A percentile compares a stretch with the other conserved stretches of the same genome.
Conservation (phyloP, 192 early-diverging fungal genomes). For the Geranomyces variabilis region DNA sequence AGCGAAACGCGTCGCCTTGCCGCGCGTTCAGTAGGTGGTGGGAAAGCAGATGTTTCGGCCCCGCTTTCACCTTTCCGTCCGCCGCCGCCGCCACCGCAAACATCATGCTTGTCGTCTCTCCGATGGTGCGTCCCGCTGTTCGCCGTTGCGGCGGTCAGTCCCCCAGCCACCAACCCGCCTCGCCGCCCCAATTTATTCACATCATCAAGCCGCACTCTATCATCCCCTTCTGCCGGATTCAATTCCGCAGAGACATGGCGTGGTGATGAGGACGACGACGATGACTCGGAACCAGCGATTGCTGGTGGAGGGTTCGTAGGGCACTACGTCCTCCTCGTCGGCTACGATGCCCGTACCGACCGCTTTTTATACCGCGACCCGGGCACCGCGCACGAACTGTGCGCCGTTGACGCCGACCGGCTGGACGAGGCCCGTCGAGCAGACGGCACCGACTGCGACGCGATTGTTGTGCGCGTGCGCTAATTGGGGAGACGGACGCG, state of each 20-base stretch:
- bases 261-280: too few relatives aligned
- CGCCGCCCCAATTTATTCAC: too few relatives aligned
- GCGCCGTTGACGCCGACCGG: conserved; percentile 62
- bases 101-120: too few relatives aligned
- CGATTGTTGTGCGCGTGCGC: conserved; percentile 45
- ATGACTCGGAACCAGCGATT: too few relatives aligned
- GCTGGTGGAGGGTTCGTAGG: conserved; percentile 60
- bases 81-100: too few relatives aligned
- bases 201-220: conserved; percentile 17
- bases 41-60: too few relatives aligned
- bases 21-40: too few relatives aligned
- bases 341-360: conserved; percentile 78
- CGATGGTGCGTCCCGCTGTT: too few relatives aligned
- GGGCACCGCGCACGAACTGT: conserved; percentile 70
- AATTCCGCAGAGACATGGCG: background rate
- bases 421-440: conserved; percentile 66
- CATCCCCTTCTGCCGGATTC: background rate
- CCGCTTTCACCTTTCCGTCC: too few relatives aligned
- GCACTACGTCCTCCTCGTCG: conserved; percentile 87
- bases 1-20: background rate
- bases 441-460: conserved; percentile 83
- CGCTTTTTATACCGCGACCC: conserved; percentile 86
- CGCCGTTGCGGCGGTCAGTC: too few relatives aligned
- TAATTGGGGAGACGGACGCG: background rate
- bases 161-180: too few relatives aligned